Evolutionary conservation across 192 early-diverging fungal genomes (phyloP), one percentile per base, ranked within the genome.

Genomic region (Coemansia biformis): DNA sequence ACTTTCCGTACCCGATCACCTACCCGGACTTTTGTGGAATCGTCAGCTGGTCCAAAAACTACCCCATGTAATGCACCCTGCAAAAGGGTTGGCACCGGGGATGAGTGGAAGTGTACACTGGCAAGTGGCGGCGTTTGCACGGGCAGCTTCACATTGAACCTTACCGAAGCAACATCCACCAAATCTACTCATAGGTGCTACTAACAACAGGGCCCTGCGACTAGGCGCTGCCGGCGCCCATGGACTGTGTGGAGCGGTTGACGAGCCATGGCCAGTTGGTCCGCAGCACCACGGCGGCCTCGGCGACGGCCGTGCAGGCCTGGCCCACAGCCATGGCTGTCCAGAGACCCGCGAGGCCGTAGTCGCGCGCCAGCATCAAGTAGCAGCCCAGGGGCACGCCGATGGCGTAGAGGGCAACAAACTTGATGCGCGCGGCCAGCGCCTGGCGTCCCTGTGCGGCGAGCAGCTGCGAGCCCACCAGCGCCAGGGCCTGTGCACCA

Each of bases 331-430:
- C 69, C 19, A 86, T 59, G 5, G 81, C 80, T 0, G 55, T 32
- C 86, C 86, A 89, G 15, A 89, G 66, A 1, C 86, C 86, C 11
- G 65, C 58, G n/a, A 88, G 60, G 1, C 83, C 84, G 49, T 64
- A 57, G 22, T 56, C 59, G 19, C 60, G 28, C 12, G 54, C 52
- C 43, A 89, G 69, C 0, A 63, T 48, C 51, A 64, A 71, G 50
- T 77, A 81, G 33, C 77, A 69, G 1, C 75, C 80, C 2, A 82
- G 48, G 1, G 80, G 80, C 21, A 80, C 24, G n/a, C 61, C 80
- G n/a, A 80, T 40, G 14, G 48, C 48, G 37, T 80, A 80, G 28
- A 79, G 63, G 4, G 66, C 54, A 15, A 54, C 29, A 22, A 79
- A 56, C 46, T 76, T 80, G 35, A 82, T 73, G 5, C 54, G 36